Evolutionary conservation across 106 monocot species (phyloP), one percentile per base, ranked within the genome.

Genomic region (Dactylorhiza incarnata): DNA sequence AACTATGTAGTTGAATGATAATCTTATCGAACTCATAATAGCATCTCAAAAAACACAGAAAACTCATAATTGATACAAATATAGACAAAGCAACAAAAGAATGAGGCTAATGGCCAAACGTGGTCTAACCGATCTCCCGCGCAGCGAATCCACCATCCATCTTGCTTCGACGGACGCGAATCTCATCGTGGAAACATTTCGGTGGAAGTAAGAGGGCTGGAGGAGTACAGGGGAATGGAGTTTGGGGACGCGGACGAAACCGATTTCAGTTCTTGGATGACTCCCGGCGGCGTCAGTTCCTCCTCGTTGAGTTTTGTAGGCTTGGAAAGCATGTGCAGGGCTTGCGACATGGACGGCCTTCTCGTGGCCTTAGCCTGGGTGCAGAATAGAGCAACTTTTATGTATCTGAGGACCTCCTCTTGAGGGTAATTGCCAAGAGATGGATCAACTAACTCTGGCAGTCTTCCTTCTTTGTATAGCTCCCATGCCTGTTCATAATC

Each of bases 321-420:
- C 25, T 84, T 83, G 6, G 87, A 86, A 56, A 93, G 66, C 92
- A 93, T 93, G 16, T 84, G 82, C 10, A 89, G 49, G 48, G 90
- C 89, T 74, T 90, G 85, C 3, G 74, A 52, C 89, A 93, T 89
- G 5, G 87, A 77, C 25, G 92, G 92, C 73, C 89, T 78, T 14
- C 89, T 79, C 0, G 73, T 75, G 0, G 87, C 85, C 26, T 83
- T 78, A 45, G 79, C 89, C 79, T 93, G 92, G 16, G 83, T 85
- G 80, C 92, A 92, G 72, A 92, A 92, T 14, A 92, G 82, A 22
- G 83, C 92, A 8, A 85, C 81, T 75, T 89, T 92, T 14, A 87
- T 85, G 80, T 79, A 89, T 55, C 79, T 80, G 26, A 89, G 46
- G 16, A 87, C 87, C 74, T 89, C 77, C 8, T 87, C 85, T 78